Evolutionary conservation across 202 grass and related monocot genomes (phyloP).

Genomic region (Bolboschoenoplectus hybrid): DNA sequence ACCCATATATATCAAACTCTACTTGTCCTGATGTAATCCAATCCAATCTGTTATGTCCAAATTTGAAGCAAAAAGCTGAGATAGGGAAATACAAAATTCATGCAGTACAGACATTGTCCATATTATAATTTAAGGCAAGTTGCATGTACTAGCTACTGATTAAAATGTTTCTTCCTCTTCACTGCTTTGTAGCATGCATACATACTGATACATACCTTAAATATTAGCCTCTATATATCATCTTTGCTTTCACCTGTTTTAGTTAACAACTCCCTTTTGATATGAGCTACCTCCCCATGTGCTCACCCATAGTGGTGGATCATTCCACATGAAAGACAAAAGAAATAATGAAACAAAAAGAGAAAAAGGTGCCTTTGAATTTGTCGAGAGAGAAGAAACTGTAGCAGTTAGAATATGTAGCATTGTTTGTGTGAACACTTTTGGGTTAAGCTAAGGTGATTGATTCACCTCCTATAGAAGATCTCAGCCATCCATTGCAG

Average conservation of each 20-base stretch:
- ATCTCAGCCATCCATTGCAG: background rate
- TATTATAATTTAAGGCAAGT: conserved; percentile 21
- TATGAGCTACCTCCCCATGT: conserved; percentile 43
- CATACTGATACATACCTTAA: background rate
- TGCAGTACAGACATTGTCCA: conserved; percentile 30
- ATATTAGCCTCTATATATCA: background rate
- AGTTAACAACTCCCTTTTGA: conserved; percentile 35
- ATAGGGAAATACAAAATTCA: conserved; percentile 11
- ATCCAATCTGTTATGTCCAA: background rate
- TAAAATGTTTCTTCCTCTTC: conserved; percentile 37
- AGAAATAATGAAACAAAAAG: conserved; percentile 47
- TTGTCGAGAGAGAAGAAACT: conserved; percentile 9
- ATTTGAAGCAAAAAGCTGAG: conserved; percentile 6
- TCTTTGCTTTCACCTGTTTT: conserved; percentile 32
- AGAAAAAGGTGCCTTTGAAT: conserved; percentile 35
- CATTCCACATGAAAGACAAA: conserved; percentile 44
- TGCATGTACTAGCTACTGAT: conserved; percentile 3
- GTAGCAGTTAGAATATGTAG: conserved; percentile 13
- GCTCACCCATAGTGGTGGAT: conserved; percentile 38
- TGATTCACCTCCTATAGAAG: background rate
- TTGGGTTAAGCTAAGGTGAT: too few species aligned
- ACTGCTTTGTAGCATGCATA: conserved; percentile 30
- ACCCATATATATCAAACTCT: conserved; percentile 23
- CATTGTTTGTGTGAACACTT: background rate
- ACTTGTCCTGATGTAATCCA: background rate